A percentile compares a stretch with the other conserved stretches of the same genome.
Evolutionary conservation across 75 land plant species (phyloP).

Genomic region (Adiantum capillusveneris): DNA sequence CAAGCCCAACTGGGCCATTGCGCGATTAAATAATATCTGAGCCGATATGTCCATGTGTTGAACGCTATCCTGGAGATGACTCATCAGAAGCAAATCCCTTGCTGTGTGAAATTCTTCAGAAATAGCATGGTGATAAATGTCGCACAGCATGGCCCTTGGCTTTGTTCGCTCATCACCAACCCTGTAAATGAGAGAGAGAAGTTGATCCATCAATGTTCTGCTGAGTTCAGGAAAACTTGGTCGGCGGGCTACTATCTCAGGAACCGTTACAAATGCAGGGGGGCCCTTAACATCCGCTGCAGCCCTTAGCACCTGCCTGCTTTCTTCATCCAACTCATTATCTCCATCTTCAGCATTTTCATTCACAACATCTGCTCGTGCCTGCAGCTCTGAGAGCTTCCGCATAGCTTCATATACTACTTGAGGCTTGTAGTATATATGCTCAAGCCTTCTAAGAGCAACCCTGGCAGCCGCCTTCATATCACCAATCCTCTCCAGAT

Average conservation of each 20-base stretch:
- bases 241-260: slow-evolving; percentile 68
- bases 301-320: slow-evolving; percentile 7
- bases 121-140: slow-evolving; percentile 87
- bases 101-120: slow-evolving; percentile 64
- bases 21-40: slow-evolving; percentile 78
- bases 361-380: slow-evolving; percentile 13
- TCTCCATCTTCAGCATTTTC: slow-evolving; percentile 24
- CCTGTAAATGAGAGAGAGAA: slow-evolving; percentile 71
- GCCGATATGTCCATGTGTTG: slow-evolving; percentile 85
- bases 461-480: slow-evolving; percentile 76
- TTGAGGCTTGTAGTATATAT: slow-evolving; percentile 90
- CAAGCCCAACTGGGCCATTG: slow-evolving; percentile 89
- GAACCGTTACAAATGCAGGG: slow-evolving; percentile 51
- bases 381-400: slow-evolving; percentile 50
- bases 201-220: slow-evolving; percentile 60
- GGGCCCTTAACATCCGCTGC: slow-evolving; percentile 45
- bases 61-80: slow-evolving; percentile 80
- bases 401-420: slow-evolving; percentile 93
- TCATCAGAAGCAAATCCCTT: slow-evolving; percentile 81
- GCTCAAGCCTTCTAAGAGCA: slow-evolving; percentile 68
- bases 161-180: slow-evolving; percentile 89
- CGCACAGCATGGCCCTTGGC: slow-evolving; percentile 95
- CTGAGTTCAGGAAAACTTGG: slow-evolving; percentile 75
- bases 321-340: slow-evolving; percentile 31
- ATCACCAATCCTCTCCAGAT: slow-evolving; percentile 60